A percentile compares a stretch with the other conserved stretches of the same genome.
Evolutionary conservation across 352 stramenopile species (phyloP).

Genomic region (Thalassiosira livingstoniorum): DNA sequence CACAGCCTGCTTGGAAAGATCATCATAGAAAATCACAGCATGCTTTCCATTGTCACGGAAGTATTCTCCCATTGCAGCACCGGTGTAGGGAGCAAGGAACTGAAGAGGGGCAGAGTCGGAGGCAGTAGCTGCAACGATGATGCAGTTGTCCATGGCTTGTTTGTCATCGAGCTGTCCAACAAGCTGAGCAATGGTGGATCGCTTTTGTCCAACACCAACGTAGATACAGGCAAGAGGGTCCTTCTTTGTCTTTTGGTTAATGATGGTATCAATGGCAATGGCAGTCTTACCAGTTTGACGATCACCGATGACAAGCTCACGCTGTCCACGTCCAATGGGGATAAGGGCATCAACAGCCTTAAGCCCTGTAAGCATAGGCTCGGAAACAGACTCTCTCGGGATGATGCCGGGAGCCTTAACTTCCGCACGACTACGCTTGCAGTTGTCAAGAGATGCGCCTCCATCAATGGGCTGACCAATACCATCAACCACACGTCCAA

Average conservation of each 20-base stretch:
- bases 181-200: slow-evolving; percentile 92
- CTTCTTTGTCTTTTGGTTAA: slow-evolving; percentile 93
- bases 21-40: slow-evolving; percentile 93
- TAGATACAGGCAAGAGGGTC: slow-evolving; percentile 90
- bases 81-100: slow-evolving; percentile 92
- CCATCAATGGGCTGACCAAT: slow-evolving; percentile 89
- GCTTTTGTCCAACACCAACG: slow-evolving; percentile 92
- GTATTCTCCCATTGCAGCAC: slow-evolving; percentile 91
- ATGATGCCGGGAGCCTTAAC: slow-evolving; percentile 92
- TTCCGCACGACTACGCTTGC: slow-evolving; percentile 88
- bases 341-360: slow-evolving; percentile 93
- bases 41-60: slow-evolving; percentile 92
- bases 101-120: slow-evolving; percentile 91
- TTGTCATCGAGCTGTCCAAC: slow-evolving; percentile 89
- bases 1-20: slow-evolving; percentile 92
- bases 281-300: slow-evolving; percentile 92
- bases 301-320: slow-evolving; percentile 93
- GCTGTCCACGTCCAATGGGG: slow-evolving; percentile 91
- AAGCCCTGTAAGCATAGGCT: slow-evolving; percentile 92
- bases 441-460: slow-evolving; percentile 81
- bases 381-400: slow-evolving; percentile 89
- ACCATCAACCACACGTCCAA: slow-evolving; percentile 91
- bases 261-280: slow-evolving; percentile 93
- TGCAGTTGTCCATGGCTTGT: slow-evolving; percentile 89
- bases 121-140: slow-evolving; percentile 90